Conservation (phyloP, 2,329 filamentous ascomycete genomes). For the Eutypa lata region DNA sequence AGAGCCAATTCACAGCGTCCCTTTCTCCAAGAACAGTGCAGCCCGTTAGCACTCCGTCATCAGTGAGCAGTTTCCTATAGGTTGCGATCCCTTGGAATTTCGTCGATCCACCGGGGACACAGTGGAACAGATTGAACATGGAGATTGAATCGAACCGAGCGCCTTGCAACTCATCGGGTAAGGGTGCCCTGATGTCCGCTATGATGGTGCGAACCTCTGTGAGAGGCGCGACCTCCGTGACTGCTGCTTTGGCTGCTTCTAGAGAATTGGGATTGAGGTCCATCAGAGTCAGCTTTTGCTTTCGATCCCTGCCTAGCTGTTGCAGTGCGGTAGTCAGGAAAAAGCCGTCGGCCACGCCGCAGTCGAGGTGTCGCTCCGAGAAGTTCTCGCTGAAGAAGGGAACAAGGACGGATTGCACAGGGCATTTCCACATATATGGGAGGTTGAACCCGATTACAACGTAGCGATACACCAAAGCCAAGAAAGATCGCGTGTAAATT, state of each 20-base stretch:
- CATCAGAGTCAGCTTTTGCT: constrained; percentile 31
- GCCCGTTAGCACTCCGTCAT: constrained; percentile 35
- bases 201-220: constrained; percentile 25
- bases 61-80: constrained; percentile 29
- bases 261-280: constrained; percentile 35
- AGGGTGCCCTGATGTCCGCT: constrained; percentile 33
- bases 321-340: constrained; percentile 29
- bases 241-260: constrained; percentile 20
- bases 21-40: constrained; percentile 34
- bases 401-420: not conserved
- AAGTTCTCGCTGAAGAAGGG: not conserved
- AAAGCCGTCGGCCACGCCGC: constrained; percentile 38
- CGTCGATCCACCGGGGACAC: constrained; percentile 30
- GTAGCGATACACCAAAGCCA: not conserved
- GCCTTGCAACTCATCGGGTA: constrained; percentile 22
- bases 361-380: constrained; percentile 34
- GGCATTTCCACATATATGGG: not conserved
- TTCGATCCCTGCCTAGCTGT: constrained; percentile 6
- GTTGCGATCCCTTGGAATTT: constrained; percentile 30
- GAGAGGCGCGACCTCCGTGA: constrained; percentile 17
- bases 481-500: not conserved
- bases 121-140: constrained; percentile 42
- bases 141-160: constrained; percentile 39
- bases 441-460: not conserved
- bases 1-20: constrained; percentile 23